Conservation (phyloP, 306 rosid genomes). For the Acacia acuminata region DNA sequence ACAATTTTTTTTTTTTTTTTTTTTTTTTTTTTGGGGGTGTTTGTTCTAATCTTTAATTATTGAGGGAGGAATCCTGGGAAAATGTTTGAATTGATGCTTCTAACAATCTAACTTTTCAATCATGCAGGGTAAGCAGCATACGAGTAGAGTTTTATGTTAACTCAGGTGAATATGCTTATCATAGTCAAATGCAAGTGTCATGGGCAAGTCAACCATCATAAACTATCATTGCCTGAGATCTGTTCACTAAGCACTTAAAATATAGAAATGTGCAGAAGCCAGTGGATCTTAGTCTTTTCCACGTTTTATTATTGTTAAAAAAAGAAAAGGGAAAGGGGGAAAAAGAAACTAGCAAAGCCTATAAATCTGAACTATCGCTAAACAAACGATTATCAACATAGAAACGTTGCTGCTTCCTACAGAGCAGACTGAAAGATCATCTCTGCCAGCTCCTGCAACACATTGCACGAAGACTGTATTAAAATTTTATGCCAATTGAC, state of each 20-base stretch:
- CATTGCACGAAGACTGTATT: slow-evolving; percentile 21
- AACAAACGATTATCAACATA: slow-evolving; percentile 2
- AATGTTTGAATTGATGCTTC: no score
- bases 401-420: slow-evolving; percentile 37
- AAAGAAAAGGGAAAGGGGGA: neutral
- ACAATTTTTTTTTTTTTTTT: no score
- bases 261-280: neutral
- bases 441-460: slow-evolving; percentile 94
- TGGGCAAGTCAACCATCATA: no score
- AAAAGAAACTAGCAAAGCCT: neutral
- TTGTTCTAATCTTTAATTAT: no score
- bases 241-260: neutral
- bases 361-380: slow-evolving; percentile 4
- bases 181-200: no score
- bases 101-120: no score
- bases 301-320: neutral
- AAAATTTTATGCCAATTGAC: neutral
- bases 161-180: no score
- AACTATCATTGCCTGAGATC: neutral
- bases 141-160: no score
- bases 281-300: neutral
- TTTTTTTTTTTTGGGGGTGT: no score
- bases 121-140: no score
- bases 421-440: slow-evolving; percentile 80
- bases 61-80: no score